These are phyloP conservation scores for Aspergillus latus DNA, from an alignment of 2,329 filamentous ascomycete genomes.

Conservation along the genomic window DNA sequence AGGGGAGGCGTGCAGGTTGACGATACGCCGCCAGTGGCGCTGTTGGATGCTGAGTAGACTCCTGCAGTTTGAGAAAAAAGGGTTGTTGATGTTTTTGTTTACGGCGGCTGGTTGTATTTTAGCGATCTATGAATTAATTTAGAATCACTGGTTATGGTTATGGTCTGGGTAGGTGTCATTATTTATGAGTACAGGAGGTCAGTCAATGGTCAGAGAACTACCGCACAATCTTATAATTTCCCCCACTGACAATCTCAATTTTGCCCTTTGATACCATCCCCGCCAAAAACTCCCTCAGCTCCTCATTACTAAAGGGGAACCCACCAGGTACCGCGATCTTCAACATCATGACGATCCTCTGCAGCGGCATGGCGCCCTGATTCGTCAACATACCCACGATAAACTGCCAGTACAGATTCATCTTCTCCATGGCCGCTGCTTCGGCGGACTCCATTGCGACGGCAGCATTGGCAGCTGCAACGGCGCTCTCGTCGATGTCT, in stretches of 20 bases:
- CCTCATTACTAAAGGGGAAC: conserved; percentile 86
- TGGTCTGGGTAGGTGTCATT: not conserved
- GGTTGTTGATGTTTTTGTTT: not conserved
- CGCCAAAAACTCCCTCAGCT: conserved; percentile 75
- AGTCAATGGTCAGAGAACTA: conserved; percentile 10
- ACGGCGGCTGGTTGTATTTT: conserved; percentile 5
- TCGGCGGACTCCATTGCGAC: conserved; percentile 49
- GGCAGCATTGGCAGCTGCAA: conserved; percentile 26
- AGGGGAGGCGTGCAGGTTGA: conserved; percentile 32
- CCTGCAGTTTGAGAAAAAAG: not conserved
- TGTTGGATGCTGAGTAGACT: conserved; percentile 27
- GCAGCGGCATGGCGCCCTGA: conserved; percentile 76
- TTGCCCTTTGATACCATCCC: conserved; percentile 73
- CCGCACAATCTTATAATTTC: conserved; percentile 62
- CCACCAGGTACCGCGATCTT: conserved; percentile 86
- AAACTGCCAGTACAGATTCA: conserved; percentile 82
- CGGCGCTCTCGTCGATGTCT: conserved; percentile 17
- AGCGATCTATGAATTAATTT: not conserved
- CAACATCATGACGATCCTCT: conserved; percentile 89
- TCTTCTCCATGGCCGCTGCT: conserved; percentile 65
- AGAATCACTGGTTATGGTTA: too few species aligned
- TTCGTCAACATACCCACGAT: conserved; percentile 95
- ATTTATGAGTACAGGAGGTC: not conserved
- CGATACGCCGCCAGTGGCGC: conserved; percentile 25
- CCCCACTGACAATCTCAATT: conserved; percentile 65